Base-by-base conservation (phyloP, 352 stramenopile species). In the Globisporangium spinosum region DNA sequence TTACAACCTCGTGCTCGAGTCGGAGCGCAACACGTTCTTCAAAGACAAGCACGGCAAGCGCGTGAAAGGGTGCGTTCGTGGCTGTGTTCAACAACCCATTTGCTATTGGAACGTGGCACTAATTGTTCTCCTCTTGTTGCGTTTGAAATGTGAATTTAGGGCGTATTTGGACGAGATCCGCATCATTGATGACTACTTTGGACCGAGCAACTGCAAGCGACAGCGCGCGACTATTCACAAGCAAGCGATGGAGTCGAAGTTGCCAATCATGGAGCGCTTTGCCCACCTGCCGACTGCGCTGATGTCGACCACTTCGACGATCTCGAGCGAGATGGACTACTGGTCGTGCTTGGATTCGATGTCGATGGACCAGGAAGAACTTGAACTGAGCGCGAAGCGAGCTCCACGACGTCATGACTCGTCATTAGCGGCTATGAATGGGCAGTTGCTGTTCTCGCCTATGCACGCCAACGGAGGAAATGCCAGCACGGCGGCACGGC, bases 1-100 rank as follows among this genome's bases (percentile, higher is more conserved):
- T 67, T 95, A 93, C 75, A 91, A 87, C 68, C 82, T 85, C 60
- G 75, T 92, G 60, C 73, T 95, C 22, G 85, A 93, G 59, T 79
- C 78, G 27, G 82, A 90, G 62, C 81, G 89, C 70, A 88, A 77
- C 65, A 78, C 81, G 29, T 90, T 76, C 68, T 90, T 87, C 62
- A 66, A 89, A 32, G 78, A 93, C 71, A 61, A 62, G 15, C 63
- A 77, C 10, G 83, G 82, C n/a, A 77, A 86, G 34, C 79, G 71
- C 32, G 55, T 90, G 13, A 80, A 84, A 73, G 83, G 81, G 71
- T 75, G 54, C 38, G 65, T 27, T 29, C 6, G 0, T 23, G 2
- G 43, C 17, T 12, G 1, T 49, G 8, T 23, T 12, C 43, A 51
- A 51, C 43, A 51, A 51, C 43, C 7, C 43, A 51, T 23, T 51